Conservation (phyloP, 805 yeast genomes). For the Kodamaea jinghongensis region DNA sequence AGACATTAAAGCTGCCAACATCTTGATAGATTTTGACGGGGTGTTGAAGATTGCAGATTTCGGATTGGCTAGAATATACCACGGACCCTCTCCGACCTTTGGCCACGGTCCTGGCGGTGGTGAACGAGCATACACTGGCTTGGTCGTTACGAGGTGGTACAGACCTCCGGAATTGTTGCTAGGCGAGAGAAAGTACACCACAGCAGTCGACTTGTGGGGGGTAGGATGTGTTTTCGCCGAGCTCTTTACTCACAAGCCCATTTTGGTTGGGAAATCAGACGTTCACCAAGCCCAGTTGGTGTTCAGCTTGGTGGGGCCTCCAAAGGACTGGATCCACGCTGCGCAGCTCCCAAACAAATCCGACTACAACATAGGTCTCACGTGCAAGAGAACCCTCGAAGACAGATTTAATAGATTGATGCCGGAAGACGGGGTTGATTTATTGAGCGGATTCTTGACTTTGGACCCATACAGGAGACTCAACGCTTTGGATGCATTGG, state of each 20-base stretch:
- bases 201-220: slow-evolving; percentile 98
- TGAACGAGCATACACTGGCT: slow-evolving; percentile 49
- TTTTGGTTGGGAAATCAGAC: slow-evolving; percentile 82
- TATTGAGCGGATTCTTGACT: slow-evolving; percentile 60
- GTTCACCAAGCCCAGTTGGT: slow-evolving; percentile 82
- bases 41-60: slow-evolving; percentile 89
- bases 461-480: slow-evolving; percentile 71
- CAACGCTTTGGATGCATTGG: slow-evolving; percentile 76
- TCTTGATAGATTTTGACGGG: slow-evolving; percentile 74
- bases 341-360: slow-evolving; percentile 53
- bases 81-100: slow-evolving; percentile 56
- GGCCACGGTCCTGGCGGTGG: slow-evolving; percentile 60
- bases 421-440: slow-evolving; percentile 47
- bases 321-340: slow-evolving; percentile 65
- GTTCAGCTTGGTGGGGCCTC: slow-evolving; percentile 80
- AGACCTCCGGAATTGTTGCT: slow-evolving; percentile 90
- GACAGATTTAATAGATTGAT: slow-evolving; percentile 45
- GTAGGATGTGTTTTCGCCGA: slow-evolving; percentile 95
- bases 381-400: slow-evolving; percentile 47
- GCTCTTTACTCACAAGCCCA: slow-evolving; percentile 76
- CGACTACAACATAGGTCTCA: slow-evolving; percentile 45
- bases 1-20: slow-evolving; percentile 96
- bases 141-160: slow-evolving; percentile 96
- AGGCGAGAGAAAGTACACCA: slow-evolving; percentile 83
- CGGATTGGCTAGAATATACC: slow-evolving; percentile 81